phyloP scores from a whole-genome alignment of 768 basidiomycete genomes.

The Boletellus ananiceps region DNA sequence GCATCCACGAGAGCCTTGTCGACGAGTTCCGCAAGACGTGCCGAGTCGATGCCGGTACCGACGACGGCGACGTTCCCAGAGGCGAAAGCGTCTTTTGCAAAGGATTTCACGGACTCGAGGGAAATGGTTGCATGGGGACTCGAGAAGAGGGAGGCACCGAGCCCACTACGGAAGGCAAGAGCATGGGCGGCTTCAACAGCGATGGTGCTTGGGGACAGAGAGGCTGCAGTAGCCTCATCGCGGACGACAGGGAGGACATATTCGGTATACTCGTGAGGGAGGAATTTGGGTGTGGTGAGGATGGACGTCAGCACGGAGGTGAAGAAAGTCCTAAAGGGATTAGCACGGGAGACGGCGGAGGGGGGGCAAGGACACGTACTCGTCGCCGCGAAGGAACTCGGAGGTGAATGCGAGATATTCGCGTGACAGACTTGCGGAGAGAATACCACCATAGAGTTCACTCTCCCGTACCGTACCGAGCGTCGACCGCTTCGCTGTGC shows the following conservation, averaged over 20 bases:
- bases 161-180: slow-evolving; percentile 90
- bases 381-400: slow-evolving; percentile 92
- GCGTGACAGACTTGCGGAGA: slow-evolving; percentile 77
- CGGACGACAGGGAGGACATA: slow-evolving; percentile 67
- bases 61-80: slow-evolving; percentile 81
- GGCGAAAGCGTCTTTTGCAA: slow-evolving; percentile 67
- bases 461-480: slow-evolving; percentile 88
- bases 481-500: slow-evolving; percentile 80
- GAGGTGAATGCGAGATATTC: slow-evolving; percentile 93
- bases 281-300: slow-evolving; percentile 77
- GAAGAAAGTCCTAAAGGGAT: slow-evolving; percentile 68
- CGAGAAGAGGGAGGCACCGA: slow-evolving; percentile 87
- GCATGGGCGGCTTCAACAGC: slow-evolving; percentile 87
- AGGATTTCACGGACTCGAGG: slow-evolving; percentile 66
- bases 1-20: slow-evolving; percentile 54
- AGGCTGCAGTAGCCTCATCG: slow-evolving; percentile 61
- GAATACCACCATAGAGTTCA: slow-evolving; percentile 88
- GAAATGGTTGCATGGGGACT: slow-evolving; percentile 61
- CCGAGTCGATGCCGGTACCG: slow-evolving; percentile 80
- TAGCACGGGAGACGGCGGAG: background rate
- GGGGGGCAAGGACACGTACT: slow-evolving; percentile 55
- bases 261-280: slow-evolving; percentile 73
- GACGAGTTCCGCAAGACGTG: slow-evolving; percentile 65
- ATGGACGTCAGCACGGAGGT: slow-evolving; percentile 84
- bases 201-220: slow-evolving; percentile 54